Base-by-base conservation (phyloP, 495 filamentous ascomycete species). In the Neurospora sp. region DNA sequence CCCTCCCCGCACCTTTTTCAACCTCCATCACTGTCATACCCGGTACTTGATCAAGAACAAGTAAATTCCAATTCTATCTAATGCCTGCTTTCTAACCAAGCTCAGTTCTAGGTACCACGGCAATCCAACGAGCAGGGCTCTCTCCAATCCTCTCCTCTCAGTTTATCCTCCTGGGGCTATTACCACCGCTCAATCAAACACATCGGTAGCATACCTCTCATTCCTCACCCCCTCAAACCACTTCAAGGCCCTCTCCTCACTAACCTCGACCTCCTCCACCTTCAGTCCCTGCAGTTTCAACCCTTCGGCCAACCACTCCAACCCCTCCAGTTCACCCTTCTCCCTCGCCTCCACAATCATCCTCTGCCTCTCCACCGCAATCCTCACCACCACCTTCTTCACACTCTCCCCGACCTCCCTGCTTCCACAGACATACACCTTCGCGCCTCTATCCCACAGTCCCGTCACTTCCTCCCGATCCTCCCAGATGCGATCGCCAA, bases 391-490 rank as follows among this genome's bases (percentile, higher is more conserved):
- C 9, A 72, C 77, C 37, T 81, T 79, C 73, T 86, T 85, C 22
- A 92, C 88, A 1, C 83, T 87, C 74, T 89, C 87, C 4, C 88
- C 90, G 0, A 94, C 84, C 69, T 81, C 83, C 20, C 86, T 83
- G 40, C 86, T 87, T 4, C 92, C 91, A 79, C 91, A 93, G 5
- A 93, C 87, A 76, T 88, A 92, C 8, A 92, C 81, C 74, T 88
- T 88, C 0, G 88, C 90, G 0, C 89, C 90, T 22, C 84, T 45
- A 0, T 85, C 81, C 82, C 90, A 91, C 53, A 91, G 75, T 40
- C 80, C 76, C 68, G 79, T 75, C 41, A 91, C 71, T 27, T 90
- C 86, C 8, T 83, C 83, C 4, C 82, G 77, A 37, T 91, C 86
- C 1, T 80, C 78, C 71, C 83, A 84, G 75, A 93, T 79, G 9